A percentile compares a stretch with the other conserved stretches of the same genome.
These are phyloP conservation scores for Eudorina sp. DNA, from an alignment of 139 green algal genomes.

Conservation along the genomic window DNA sequence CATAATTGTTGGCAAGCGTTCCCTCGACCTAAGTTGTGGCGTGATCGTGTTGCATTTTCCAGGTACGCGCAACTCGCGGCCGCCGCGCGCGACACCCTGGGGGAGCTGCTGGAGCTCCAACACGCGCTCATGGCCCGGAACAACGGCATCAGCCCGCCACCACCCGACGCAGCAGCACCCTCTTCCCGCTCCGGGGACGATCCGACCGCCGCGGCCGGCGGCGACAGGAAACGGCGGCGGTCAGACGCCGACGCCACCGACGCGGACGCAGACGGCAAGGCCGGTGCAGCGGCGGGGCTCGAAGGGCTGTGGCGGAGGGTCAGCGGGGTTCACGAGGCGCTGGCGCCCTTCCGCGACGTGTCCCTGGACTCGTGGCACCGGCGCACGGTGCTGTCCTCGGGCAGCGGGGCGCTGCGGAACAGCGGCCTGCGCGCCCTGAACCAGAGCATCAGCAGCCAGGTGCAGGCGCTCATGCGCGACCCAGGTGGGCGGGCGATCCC, in stretches of 20 bases:
- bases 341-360: conserved; percentile 76
- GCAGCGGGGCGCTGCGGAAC: conserved; percentile 57
- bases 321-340: conserved; percentile 22
- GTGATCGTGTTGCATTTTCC: background rate
- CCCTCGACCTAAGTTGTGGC: too few relatives aligned
- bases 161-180: too few relatives aligned
- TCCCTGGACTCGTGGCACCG: conserved; percentile 89
- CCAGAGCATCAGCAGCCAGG: conserved; percentile 81
- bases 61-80: conserved; percentile 32
- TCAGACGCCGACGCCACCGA: conserved; percentile 20
- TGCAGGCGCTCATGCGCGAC: conserved; percentile 53
- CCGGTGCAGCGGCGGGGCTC: background rate
- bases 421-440: conserved; percentile 76
- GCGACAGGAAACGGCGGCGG: background rate
- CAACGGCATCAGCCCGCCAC: conserved; percentile 47
- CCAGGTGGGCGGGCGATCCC: conserved; percentile 13
- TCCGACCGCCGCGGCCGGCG: background rate
- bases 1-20: too few relatives aligned
- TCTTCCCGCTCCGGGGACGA: background rate
- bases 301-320: conserved; percentile 63
- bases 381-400: conserved; percentile 77
- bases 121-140: conserved; percentile 63
- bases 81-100: conserved; percentile 49
- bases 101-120: conserved; percentile 68
- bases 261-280: background rate